Evolutionary conservation across 2,329 filamentous ascomycete species (phyloP), one percentile per base, ranked within the genome.

Genomic region (Ophiostoma perfectum): DNA sequence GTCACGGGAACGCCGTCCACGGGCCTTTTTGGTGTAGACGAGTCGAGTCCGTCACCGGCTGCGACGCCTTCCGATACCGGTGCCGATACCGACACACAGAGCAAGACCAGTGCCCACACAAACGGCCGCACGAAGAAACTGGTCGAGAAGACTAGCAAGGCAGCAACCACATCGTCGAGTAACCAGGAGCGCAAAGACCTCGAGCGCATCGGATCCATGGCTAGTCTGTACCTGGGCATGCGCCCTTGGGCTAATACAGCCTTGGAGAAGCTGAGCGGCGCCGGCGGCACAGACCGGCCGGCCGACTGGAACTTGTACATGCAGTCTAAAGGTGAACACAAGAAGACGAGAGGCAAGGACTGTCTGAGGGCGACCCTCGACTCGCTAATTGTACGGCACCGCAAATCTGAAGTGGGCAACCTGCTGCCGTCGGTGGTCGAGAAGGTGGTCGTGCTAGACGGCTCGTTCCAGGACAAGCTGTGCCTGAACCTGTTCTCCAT

Each of bases 1-100:
- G 90, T 97, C 0, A 96, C 91, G 0, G 94, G 94, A 68, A 98
- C 94, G 0, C 94, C 94, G 2, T 92, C 93, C 0, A 89, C 88
- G 71, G 91, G 93, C 9, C 80, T 97, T 0, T 91, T 92, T 68
- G 92, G 93, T 0, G 84, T 92, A 0, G 87, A 92, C 70, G 16
- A 6, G 36, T 11, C 16, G 44, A 8, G 38, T 41, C 63, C 3
- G 58, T 8, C 36, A 38, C 18, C n/a, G 64, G 3, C 27, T 27
- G 27, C 27, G 27, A 27, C 27, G 27, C 27, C 27, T 27, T 27
- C 27, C 27, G 27, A 27, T 27, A 27, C 27, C 27, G 27, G 27
- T 27, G 27, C 27, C 27, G 27, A 27, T 27, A 27, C 27, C 27
- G 27, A 27, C 27, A 27, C 27, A 27, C 27, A 27, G 27, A 27